Base-by-base conservation (phyloP, 495 filamentous ascomycete genomes). In the Pseudevernia furfuracea region DNA sequence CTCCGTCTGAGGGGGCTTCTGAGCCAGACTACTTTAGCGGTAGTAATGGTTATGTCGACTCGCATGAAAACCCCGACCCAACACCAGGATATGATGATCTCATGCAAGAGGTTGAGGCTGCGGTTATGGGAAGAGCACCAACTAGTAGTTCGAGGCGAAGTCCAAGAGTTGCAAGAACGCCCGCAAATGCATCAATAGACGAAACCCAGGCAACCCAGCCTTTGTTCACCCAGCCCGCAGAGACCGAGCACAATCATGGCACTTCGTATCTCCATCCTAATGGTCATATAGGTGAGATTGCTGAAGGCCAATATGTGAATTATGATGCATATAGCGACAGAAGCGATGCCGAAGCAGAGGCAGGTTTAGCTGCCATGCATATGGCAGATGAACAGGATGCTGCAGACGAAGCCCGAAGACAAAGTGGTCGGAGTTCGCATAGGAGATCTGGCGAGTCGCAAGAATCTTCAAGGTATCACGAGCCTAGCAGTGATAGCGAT, bases 301-400 rank as follows among this genome's bases (percentile, higher is more conserved):
- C 75, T 10, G 74, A 77, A 8, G 80, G 77, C 1, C 72, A 78
- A 39, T 75, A 77, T 62, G 74, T 79, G 41, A 79, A 82, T 64
- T 83, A 85, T 61, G 77, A 75, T 71, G 80, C 78, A 2, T 81
- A 84, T 65, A 84, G 81, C 69, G 83, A 94, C 65, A 89, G 90
- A 36, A 96, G 91, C 69, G 94, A 99, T 67, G 85, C 91, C 0
- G 94, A 99, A 74, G 93, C 90, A 34, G 88, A 89, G 28, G 90
- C 89, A 34, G 94, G 94, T 1, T 76, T 95, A 23, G 84, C 87
- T 67, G 91, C 92, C 70, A 82, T 98, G 81, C 86, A 84, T 41
- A 83, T 90, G 74, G 90, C 89, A 2, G 94, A 96, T 60, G 85
- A 92, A 74, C 86, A 96, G 71, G 91, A 96, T 30, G 75, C 70